Evolutionary conservation across 441 rosid species (phyloP).

Genomic region (Pelargonium myrrhifolium): DNA sequence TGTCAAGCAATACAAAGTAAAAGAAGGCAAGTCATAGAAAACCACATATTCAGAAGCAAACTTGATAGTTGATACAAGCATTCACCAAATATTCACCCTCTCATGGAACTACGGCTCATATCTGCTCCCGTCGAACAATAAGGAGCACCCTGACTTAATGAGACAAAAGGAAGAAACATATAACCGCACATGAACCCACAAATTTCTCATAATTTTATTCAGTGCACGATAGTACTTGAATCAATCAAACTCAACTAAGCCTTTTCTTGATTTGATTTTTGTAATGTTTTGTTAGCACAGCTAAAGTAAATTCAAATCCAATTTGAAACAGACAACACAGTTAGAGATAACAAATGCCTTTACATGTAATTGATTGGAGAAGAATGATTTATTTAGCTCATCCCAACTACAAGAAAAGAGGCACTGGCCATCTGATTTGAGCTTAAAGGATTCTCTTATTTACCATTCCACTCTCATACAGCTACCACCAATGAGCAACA

Average conservation of each 20-base stretch:
- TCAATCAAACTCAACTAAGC: background rate
- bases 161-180: background rate
- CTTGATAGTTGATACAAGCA: background rate
- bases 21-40: background rate
- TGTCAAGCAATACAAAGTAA: background rate
- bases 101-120: background rate
- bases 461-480: background rate
- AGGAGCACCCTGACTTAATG: background rate
- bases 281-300: background rate
- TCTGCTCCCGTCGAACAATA: background rate
- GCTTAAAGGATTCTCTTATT: background rate
- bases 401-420: background rate
- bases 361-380: background rate
- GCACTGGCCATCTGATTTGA: background rate
- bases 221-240: background rate
- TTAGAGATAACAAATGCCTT: background rate
- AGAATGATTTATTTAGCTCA: background rate
- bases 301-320: background rate
- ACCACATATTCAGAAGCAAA: background rate
- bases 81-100: background rate
- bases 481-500: background rate
- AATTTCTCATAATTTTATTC: background rate
- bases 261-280: background rate
- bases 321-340: background rate
- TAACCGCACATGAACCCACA: background rate